These are phyloP conservation scores for Staphylotrichum longicolle DNA, from an alignment of 495 filamentous ascomycete species.

Conservation along the genomic window DNA sequence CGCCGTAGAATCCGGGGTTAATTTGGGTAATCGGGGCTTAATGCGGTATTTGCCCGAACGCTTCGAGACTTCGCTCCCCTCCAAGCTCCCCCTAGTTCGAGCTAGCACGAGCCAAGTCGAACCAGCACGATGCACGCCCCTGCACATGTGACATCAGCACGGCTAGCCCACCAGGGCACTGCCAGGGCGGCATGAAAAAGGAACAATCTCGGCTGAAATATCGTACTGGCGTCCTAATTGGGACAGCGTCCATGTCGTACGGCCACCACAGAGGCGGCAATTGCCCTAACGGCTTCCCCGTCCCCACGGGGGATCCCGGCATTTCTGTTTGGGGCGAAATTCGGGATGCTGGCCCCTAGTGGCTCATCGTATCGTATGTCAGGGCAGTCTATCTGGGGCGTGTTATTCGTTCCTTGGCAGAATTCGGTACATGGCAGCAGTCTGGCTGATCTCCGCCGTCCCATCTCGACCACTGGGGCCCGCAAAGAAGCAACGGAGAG, in stretches of 20 bases:
- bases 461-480: not conserved
- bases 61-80: not conserved
- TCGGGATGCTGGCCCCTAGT: not conserved
- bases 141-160: conserved; percentile 24
- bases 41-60: conserved; percentile 22
- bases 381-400: conserved; percentile 6
- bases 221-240: conserved; percentile 28
- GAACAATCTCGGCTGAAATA: conserved; percentile 36
- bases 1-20: conserved; percentile 40
- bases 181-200: conserved; percentile 28
- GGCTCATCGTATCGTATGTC: not conserved
- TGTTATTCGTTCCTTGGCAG: conserved; percentile 20
- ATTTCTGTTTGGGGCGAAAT: conserved; percentile 16
- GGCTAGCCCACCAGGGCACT: conserved; percentile 10
- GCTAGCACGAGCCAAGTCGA: no score
- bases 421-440: conserved; percentile 20
- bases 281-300: conserved; percentile 14
- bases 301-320: conserved; percentile 12
- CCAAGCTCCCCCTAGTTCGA: not conserved
- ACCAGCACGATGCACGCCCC: no score
- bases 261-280: conserved; percentile 20
- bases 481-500: not conserved
- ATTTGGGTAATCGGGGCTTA: conserved; percentile 41
- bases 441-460: not conserved
- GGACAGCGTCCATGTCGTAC: conserved; percentile 13